phyloP scores from a whole-genome alignment of 2,329 filamentous ascomycete species.

The Camillea tinctor region DNA sequence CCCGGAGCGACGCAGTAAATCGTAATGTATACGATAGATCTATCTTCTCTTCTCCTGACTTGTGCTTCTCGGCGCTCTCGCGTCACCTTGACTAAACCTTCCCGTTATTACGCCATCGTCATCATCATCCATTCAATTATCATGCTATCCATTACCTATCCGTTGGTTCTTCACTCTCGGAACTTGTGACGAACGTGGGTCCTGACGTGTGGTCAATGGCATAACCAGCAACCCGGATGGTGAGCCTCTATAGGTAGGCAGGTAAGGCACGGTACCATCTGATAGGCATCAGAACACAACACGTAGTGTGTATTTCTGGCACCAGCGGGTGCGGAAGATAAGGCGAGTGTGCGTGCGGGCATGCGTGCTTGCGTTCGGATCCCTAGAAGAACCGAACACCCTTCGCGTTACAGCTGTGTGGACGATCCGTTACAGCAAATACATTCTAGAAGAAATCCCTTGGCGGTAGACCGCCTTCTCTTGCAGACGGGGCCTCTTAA shows the following conservation, averaged over 20 bases:
- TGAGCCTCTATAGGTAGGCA: slow-evolving; percentile 19
- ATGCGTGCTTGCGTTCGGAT: slow-evolving; percentile 18
- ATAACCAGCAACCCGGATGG: slow-evolving; percentile 12
- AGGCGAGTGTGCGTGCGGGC: background rate
- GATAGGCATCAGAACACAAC: slow-evolving; percentile 1
- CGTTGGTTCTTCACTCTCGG: background rate
- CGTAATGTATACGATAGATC: background rate
- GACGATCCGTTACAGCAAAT: slow-evolving; percentile 10
- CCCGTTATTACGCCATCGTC: background rate
- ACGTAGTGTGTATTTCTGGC: slow-evolving; percentile 1
- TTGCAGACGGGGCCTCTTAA: slow-evolving; percentile 9
- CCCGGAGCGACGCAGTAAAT: background rate
- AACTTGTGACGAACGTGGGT: background rate
- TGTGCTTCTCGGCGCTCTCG: background rate
- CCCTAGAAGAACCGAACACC: background rate
- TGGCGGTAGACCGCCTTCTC: slow-evolving; percentile 19
- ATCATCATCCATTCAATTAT: background rate
- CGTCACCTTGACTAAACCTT: background rate
- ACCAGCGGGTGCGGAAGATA: background rate
- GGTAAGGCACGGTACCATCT: background rate
- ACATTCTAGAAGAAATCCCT: slow-evolving; percentile 21
- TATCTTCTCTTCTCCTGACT: background rate
- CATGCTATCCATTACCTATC: too few relatives aligned
- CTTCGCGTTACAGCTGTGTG: background rate
- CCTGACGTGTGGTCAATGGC: slow-evolving; percentile 5